These are phyloP conservation scores for Fusarium sp. DNA, from an alignment of 2,329 filamentous ascomycete genomes.

Conservation along the genomic window DNA sequence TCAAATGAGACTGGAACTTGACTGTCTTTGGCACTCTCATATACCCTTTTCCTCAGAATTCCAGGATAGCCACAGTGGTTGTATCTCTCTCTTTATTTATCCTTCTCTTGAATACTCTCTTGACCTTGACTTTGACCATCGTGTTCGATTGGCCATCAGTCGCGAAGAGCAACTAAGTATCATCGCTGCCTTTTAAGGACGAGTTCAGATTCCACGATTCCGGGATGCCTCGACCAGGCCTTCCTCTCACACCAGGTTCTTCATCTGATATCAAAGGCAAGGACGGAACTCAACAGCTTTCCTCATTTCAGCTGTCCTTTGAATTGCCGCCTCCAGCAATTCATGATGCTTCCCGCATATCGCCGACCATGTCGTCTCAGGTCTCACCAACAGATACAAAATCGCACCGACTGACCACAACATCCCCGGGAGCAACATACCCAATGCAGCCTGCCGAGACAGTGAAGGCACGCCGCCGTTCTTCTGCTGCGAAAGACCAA, in stretches of 20 bases:
- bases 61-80: neutral
- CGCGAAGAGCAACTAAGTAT: neutral
- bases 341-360: conserved; percentile 57
- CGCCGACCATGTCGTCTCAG: conserved; percentile 48
- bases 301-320: conserved; percentile 73
- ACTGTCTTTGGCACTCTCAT: conserved; percentile 1
- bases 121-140: neutral
- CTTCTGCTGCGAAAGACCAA: conserved; percentile 55
- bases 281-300: conserved; percentile 69
- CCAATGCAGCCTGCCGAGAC: conserved; percentile 61
- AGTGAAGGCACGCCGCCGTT: conserved; percentile 63
- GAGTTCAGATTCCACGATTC: neutral
- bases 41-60: neutral
- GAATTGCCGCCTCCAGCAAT: conserved; percentile 81
- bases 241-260: conserved; percentile 79
- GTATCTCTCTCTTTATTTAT: neutral
- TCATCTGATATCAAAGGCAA: conserved; percentile 82
- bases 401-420: conserved; percentile 42
- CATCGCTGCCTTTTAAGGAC: neutral
- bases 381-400: conserved; percentile 44
- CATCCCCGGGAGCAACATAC: conserved; percentile 47
- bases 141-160: neutral
- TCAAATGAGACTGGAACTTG: conserved; percentile 20
- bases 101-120: neutral
- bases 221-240: conserved; percentile 47